A percentile compares a stretch with the other conserved stretches of the same genome.
phyloP scores from a whole-genome alignment of 495 filamentous ascomycete genomes.

The Parathielavia appendiculata region DNA sequence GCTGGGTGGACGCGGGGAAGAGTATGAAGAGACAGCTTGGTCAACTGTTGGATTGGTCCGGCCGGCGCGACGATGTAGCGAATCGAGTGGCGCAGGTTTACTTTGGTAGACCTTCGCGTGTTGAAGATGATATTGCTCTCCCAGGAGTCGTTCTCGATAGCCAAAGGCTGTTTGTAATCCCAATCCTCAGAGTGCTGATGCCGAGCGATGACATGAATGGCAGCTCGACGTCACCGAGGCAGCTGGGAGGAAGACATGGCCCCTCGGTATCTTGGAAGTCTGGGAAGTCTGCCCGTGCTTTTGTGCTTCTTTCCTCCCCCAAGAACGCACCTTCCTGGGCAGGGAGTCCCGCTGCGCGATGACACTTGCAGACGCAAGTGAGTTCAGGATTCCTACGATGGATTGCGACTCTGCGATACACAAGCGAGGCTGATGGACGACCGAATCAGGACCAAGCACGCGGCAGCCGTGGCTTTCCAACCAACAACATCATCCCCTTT shows the following conservation, averaged over 20 bases:
- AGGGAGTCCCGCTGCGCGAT: not conserved
- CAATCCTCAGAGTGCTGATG: too few relatives aligned
- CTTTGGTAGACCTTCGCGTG: conserved; percentile 1
- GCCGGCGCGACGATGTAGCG: not conserved
- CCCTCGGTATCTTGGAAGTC: too few relatives aligned
- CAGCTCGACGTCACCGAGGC: too few relatives aligned
- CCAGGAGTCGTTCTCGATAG: too few relatives aligned
- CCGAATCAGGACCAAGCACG: not conserved
- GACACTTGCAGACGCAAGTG: not conserved
- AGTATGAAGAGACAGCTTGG: not conserved
- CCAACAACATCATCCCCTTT: not conserved
- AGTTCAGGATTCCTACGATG: not conserved
- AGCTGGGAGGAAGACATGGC: too few relatives aligned
- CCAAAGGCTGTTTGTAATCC: too few relatives aligned
- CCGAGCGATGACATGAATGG: too few relatives aligned
- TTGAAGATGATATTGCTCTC: not conserved
- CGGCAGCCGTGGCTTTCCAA: not conserved
- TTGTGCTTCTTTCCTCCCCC: too few relatives aligned
- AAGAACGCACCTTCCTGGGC: too few relatives aligned
- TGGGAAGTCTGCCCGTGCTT: too few relatives aligned
- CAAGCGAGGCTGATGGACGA: conserved; percentile 2
- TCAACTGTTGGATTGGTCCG: conserved; percentile 6
- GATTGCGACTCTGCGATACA: not conserved
- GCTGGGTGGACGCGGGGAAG: not conserved
- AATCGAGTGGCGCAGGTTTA: not conserved